Evolutionary conservation across 2,329 filamentous ascomycete genomes (phyloP).

Genomic region (Penicillium sp.): DNA sequence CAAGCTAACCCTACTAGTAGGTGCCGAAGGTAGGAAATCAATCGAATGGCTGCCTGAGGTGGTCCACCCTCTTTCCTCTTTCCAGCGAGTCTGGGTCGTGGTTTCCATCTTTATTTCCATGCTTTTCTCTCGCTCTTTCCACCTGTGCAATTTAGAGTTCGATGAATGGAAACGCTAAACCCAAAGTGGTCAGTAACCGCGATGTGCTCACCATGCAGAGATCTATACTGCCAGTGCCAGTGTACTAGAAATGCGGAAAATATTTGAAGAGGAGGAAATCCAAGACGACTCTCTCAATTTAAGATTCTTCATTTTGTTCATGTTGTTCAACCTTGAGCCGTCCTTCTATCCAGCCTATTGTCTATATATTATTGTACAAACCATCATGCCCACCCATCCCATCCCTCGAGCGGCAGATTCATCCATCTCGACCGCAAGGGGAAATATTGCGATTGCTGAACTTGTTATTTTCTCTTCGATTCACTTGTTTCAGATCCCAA

Average conservation of each 20-base stretch:
- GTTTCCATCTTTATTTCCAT: neutral
- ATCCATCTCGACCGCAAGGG: slow-evolving; percentile 10
- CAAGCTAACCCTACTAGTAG: too few species aligned
- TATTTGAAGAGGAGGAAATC: slow-evolving; percentile 3
- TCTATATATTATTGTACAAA: neutral
- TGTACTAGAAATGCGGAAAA: neutral
- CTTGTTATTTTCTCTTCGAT: slow-evolving; percentile 29
- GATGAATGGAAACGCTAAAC: slow-evolving; percentile 24
- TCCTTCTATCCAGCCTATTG: too few species aligned
- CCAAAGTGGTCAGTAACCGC: slow-evolving; percentile 30
- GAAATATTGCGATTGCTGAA: slow-evolving; percentile 30
- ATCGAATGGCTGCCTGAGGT: neutral
- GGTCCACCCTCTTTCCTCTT: too few species aligned
- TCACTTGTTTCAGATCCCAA: slow-evolving; percentile 24
- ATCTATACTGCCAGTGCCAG: slow-evolving; percentile 5
- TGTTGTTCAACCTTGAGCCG: neutral
- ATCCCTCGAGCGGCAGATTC: neutral
- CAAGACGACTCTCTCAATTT: neutral
- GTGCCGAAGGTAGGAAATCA: too few species aligned
- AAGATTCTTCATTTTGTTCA: too few species aligned
- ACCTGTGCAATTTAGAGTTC: slow-evolving; percentile 1
- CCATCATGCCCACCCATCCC: slow-evolving; percentile 6
- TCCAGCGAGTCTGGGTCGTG: too few species aligned
- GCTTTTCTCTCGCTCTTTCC: neutral
- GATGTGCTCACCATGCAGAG: slow-evolving; percentile 19